Percentiles rank a stretch among this genome's conserved stretches.
Conservation (phyloP, 768 basidiomycete genomes). For the Tylopilus felleus region DNA sequence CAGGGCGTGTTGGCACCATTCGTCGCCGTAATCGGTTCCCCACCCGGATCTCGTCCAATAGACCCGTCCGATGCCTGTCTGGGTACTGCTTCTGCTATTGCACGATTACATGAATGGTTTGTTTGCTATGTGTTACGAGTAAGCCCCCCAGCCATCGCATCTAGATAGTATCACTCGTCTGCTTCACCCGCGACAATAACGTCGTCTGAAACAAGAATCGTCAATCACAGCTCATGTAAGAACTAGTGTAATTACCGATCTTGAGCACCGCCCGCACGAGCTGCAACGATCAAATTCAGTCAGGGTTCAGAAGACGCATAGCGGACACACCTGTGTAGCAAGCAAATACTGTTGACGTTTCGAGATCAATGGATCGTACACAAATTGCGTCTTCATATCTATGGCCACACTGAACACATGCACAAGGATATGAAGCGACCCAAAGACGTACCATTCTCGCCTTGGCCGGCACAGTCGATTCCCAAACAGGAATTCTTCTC, state of each 20-base stretch:
- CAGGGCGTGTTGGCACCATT: too few species aligned
- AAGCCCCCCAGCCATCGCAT: not conserved
- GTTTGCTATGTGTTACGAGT: constrained; percentile 17
- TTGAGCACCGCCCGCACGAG: constrained; percentile 85
- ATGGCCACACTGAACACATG: constrained; percentile 1
- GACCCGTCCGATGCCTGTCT: too few species aligned
- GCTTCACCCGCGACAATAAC: constrained; percentile 72
- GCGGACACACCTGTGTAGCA: constrained; percentile 79
- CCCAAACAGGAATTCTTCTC: constrained; percentile 85
- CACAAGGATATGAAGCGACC: not conserved
- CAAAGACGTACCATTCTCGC: constrained; percentile 70
- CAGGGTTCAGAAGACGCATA: not conserved
- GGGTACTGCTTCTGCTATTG: constrained; percentile 2
- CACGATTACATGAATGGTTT: constrained; percentile 25
- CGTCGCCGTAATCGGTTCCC: too few species aligned
- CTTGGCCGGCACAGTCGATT: constrained; percentile 86
- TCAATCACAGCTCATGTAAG: not conserved
- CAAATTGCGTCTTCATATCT: constrained; percentile 99
- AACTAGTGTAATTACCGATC: constrained; percentile 55
- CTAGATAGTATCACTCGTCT: constrained; percentile 49
- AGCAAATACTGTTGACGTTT: constrained; percentile 96
- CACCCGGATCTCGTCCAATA: not conserved
- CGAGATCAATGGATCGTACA: constrained; percentile 95
- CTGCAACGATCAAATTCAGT: constrained; percentile 33
- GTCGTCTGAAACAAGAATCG: constrained; percentile 51